Percentiles rank a stretch among this genome's conserved stretches.
Conservation (phyloP, 345 rosid species). For the Streptanthus diversifolius region DNA sequence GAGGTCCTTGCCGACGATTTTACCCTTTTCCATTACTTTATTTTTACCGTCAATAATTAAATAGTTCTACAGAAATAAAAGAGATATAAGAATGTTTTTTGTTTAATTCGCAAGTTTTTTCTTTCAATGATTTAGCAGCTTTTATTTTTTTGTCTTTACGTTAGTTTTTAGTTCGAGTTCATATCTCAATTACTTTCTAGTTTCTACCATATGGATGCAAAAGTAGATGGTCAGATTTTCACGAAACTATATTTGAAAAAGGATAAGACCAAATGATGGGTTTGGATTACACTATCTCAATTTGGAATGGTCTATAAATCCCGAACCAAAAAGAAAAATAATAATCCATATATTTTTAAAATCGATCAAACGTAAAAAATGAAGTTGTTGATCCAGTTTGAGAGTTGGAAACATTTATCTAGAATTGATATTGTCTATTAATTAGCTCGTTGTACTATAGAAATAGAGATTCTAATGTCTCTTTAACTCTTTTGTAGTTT, state of each 20-base stretch:
- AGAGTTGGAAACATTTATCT: background rate
- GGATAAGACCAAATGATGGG: background rate
- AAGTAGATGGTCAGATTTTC: background rate
- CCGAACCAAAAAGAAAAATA: background rate
- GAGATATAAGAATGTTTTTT: background rate
- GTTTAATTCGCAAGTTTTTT: background rate
- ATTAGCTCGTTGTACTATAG: no score
- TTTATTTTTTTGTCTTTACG: background rate
- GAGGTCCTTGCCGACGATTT: conserved; percentile 1
- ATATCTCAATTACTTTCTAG: background rate
- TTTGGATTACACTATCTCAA: background rate
- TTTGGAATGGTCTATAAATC: background rate
- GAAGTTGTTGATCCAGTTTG: background rate
- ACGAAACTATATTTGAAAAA: background rate
- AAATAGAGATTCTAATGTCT: no score
- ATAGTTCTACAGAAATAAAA: background rate
- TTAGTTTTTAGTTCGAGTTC: background rate
- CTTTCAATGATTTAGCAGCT: background rate
- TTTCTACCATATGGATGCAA: background rate
- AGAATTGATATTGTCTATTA: no score
- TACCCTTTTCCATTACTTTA: background rate
- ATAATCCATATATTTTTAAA: background rate
- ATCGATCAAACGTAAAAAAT: background rate
- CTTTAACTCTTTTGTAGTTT: no score
- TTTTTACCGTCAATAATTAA: background rate